Evolutionary conservation across 225 moss, liverwort and hornwort genomes (phyloP).

Genomic region (Polytrichum commune): DNA sequence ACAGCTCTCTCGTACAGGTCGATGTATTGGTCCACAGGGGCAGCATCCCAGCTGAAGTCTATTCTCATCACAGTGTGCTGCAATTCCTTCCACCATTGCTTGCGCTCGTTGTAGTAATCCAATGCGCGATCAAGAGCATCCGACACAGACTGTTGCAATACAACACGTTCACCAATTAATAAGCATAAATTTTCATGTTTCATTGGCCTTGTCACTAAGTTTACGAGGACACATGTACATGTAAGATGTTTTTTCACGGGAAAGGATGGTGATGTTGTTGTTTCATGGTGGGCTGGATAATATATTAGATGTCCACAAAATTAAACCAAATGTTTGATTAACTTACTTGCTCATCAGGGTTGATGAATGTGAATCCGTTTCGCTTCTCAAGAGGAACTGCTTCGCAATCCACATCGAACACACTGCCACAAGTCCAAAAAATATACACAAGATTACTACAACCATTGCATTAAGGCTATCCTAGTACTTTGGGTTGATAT

Average conservation of each 20-base stretch:
- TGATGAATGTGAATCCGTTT: conserved; percentile 3
- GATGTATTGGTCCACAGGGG: conserved; percentile 1
- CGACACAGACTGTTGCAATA: background rate
- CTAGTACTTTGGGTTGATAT: too few species aligned
- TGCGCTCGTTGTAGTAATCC: background rate
- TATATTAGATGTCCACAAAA: background rate
- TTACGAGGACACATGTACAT: too few species aligned
- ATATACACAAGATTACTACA: background rate
- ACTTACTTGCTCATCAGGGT: background rate
- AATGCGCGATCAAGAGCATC: conserved; percentile 3
- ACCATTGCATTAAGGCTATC: too few species aligned
- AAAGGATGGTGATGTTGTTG: too few species aligned
- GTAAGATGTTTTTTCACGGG: too few species aligned
- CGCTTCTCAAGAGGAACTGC: conserved; percentile 5
- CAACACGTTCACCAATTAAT: too few species aligned
- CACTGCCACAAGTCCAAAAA: background rate
- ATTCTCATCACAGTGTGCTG: background rate
- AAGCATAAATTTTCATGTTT: too few species aligned
- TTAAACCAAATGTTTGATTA: background rate
- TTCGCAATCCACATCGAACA: conserved; percentile 4
- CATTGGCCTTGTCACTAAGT: too few species aligned
- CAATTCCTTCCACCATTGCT: conserved; percentile 2
- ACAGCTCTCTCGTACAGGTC: background rate
- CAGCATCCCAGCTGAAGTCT: conserved; percentile 6
- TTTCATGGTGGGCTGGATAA: background rate